Evolutionary conservation across 73 alveolate species (phyloP), one percentile per base, ranked within the genome.

Genomic region (Tetrahymena thermophila): DNA sequence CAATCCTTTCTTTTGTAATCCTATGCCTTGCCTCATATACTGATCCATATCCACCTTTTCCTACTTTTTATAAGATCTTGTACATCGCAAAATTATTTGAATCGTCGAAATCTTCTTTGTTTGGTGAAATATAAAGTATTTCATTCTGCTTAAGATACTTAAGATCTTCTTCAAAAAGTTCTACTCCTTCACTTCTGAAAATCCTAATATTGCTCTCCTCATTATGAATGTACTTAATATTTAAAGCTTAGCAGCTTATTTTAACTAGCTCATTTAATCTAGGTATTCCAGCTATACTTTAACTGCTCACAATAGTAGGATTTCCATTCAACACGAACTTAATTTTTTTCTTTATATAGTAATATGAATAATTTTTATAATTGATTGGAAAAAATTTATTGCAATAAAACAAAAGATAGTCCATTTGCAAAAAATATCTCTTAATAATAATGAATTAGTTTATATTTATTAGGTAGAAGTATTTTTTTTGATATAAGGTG

Each of bases 1-100:
- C 98, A 4, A 97, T 98, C 40, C 95, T 93, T 95, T 97, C 98
- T 31, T 97, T 95, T 11, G 98, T 97, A 56, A 94, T 96, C 94
- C 95, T 93, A 56, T 97, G 98, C 35, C 93, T 96, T 25, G 97
- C 98, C 13, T 56, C 89, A 95, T 84, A 95, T 25, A 95, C 96
- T 0, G 94, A 17, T 4, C 97, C 97, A 85, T 35, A 95, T 3
- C 97, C 97, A 17, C 97, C 97, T 50, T 85, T 95, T 34, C 97
- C 97, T 1, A 95, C 94, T 93, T 43, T 93, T 93, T 84, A 44
- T 34, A 95, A 34, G 1, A 93, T 93, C 25, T 95, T 93, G 40
- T 95, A 95, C 50, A 40, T 93, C 1, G 93, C 94, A 31, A 85
- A 35, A 25, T 55, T 43, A 93, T 55, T 93, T 25, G 58, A 84